Evolutionary conservation across 306 rosid species (phyloP).

Genomic region (Vigna unguiculata): DNA sequence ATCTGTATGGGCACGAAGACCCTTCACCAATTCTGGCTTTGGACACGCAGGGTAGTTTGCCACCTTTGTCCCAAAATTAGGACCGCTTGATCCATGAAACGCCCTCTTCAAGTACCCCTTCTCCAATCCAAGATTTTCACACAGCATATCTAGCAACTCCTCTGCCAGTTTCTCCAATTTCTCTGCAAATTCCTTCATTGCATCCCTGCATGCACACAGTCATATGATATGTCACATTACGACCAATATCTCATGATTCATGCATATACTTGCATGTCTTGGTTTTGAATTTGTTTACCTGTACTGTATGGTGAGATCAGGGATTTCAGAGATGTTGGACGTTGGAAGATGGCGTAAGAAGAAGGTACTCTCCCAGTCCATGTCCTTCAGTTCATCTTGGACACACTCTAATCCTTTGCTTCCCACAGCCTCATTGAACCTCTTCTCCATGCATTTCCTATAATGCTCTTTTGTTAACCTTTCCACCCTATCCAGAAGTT

Average conservation of each 20-base stretch:
- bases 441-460: conserved; percentile 70
- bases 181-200: conserved; percentile 70
- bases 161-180: conserved; percentile 67
- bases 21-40: conserved; percentile 73
- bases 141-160: conserved; percentile 65
- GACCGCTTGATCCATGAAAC: conserved; percentile 68
- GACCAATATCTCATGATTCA: background rate
- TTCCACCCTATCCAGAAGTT: conserved; percentile 69
- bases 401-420: conserved; percentile 62
- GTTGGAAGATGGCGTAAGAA: conserved; percentile 67
- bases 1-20: conserved; percentile 81
- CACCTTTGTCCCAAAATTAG: conserved; percentile 75
- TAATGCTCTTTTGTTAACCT: conserved; percentile 73
- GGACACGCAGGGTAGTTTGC: conserved; percentile 86
- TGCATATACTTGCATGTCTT: background rate
- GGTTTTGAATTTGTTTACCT: conserved; percentile 32
- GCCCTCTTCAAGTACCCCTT: conserved; percentile 68
- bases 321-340: conserved; percentile 64
- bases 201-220: conserved; percentile 40
- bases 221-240: background rate
- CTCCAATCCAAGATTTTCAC: conserved; percentile 75
- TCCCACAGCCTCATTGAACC: conserved; percentile 65
- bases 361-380: conserved; percentile 86
- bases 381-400: conserved; percentile 55
- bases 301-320: conserved; percentile 64